A percentile compares a stretch with the other conserved stretches of the same genome.
phyloP scores from a whole-genome alignment of 306 rosid species.

The Fragaria iinumae region DNA sequence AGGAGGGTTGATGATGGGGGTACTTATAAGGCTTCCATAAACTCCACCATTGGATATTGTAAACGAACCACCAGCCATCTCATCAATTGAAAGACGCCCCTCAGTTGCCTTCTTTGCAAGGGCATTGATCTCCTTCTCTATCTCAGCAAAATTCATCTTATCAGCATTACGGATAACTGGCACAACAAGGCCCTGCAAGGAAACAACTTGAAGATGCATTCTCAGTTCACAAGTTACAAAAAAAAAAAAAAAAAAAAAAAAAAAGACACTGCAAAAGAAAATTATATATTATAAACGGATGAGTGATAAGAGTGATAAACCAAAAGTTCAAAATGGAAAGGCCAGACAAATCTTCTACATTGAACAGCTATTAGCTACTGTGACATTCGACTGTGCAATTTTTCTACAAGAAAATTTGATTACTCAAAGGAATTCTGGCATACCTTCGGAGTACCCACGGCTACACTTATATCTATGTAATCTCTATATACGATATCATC shows the following conservation, averaged over 20 bases:
- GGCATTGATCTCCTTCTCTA: constrained; percentile 73
- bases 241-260: too few relatives aligned
- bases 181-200: constrained; percentile 66
- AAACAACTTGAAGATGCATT: constrained; percentile 15
- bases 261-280: neutral
- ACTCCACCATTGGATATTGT: constrained; percentile 90
- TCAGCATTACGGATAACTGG: constrained; percentile 77
- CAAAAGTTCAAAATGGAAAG: neutral
- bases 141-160: constrained; percentile 69
- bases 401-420: neutral
- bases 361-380: neutral
- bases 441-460: constrained; percentile 84
- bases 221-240: neutral
- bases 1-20: constrained; percentile 86
- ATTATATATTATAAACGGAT: neutral
- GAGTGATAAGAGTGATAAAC: neutral
- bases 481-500: constrained; percentile 82
- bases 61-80: constrained; percentile 87
- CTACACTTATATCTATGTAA: constrained; percentile 74
- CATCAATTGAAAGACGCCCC: constrained; percentile 75
- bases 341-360: neutral
- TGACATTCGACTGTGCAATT: neutral
- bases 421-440: constrained; percentile 9
- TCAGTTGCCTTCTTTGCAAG: constrained; percentile 77
- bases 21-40: constrained; percentile 80